phyloP scores from a whole-genome alignment of 768 basidiomycete genomes.

The Phanerochaete sordida region DNA sequence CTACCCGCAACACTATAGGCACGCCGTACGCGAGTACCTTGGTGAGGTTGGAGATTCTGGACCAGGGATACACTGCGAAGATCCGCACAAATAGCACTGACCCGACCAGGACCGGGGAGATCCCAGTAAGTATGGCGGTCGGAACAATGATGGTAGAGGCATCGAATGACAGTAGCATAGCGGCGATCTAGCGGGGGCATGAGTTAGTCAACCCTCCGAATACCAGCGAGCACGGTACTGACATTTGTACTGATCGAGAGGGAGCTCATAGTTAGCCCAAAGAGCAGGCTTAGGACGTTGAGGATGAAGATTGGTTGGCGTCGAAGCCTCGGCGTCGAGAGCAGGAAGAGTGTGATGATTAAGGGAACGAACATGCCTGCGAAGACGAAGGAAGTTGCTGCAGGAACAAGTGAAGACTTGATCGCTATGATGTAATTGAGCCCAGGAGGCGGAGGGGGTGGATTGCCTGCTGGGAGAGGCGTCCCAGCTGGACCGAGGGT shows the following conservation, averaged over 20 bases:
- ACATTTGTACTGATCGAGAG: not conserved
- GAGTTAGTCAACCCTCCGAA: too few relatives aligned
- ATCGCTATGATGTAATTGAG: not conserved
- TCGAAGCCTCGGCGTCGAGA: not conserved
- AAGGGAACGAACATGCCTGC: slow-evolving; percentile 1
- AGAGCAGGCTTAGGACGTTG: not conserved
- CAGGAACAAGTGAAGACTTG: not conserved
- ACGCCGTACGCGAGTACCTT: not conserved
- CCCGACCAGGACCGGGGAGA: not conserved
- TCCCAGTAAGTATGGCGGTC: not conserved
- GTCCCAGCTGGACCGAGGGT: too few relatives aligned
- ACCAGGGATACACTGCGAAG: not conserved
- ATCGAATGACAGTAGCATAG: not conserved
- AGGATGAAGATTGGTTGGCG: not conserved
- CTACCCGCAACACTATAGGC: not conserved
- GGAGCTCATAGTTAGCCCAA: not conserved
- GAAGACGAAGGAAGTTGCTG: not conserved
- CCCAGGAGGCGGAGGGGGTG: not conserved
- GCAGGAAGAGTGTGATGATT: not conserved
- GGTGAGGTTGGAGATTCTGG: not conserved
- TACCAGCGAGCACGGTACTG: too few relatives aligned
- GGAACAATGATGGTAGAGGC: not conserved
- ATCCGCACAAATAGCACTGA: not conserved
- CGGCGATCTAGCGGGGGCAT: too few relatives aligned
- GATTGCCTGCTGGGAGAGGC: too few relatives aligned